Percentiles rank a stretch among this genome's conserved stretches.
These are phyloP conservation scores for Raphanus hybrid DNA, from an alignment of 441 rosid genomes.

Conservation along the genomic window DNA sequence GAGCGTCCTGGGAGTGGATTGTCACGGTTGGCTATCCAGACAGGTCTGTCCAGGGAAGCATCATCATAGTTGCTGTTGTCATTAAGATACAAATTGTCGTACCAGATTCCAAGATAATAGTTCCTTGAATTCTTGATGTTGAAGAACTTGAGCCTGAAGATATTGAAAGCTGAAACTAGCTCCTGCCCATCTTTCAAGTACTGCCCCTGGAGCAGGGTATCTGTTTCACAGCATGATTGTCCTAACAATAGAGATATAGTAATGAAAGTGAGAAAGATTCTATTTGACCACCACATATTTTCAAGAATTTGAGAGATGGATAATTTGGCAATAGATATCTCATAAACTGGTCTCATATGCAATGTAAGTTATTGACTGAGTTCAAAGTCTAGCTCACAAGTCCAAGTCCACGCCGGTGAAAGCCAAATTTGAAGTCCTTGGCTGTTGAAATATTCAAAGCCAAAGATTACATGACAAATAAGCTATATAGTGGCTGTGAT, in stretches of 20 bases:
- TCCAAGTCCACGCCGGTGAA: conserved; percentile 28
- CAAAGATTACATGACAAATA: background rate
- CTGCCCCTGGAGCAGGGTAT: conserved; percentile 34
- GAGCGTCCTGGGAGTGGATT: conserved; percentile 16
- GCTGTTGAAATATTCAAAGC: background rate
- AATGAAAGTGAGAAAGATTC: background rate
- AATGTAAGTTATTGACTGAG: conserved; percentile 1
- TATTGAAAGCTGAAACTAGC: conserved; percentile 42
- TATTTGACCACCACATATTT: conserved; percentile 14
- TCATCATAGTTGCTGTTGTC: conserved; percentile 8
- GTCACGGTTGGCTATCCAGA: conserved; percentile 44
- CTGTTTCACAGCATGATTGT: conserved; percentile 24
- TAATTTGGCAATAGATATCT: background rate
- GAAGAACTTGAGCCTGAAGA: conserved; percentile 44
- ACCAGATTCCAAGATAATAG: conserved; percentile 38
- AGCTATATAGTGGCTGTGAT: background rate
- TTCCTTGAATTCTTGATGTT: conserved; percentile 11
- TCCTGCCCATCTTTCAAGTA: conserved; percentile 35
- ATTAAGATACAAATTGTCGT: conserved; percentile 28
- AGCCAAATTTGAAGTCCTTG: conserved; percentile 5
- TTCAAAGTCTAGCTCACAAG: conserved; percentile 11
- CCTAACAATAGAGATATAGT: conserved; percentile 23
- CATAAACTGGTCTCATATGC: background rate
- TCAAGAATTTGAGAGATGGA: background rate
- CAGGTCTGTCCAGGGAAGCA: background rate